phyloP scores from a whole-genome alignment of 805 yeast species.

The Candida boidinii region DNA sequence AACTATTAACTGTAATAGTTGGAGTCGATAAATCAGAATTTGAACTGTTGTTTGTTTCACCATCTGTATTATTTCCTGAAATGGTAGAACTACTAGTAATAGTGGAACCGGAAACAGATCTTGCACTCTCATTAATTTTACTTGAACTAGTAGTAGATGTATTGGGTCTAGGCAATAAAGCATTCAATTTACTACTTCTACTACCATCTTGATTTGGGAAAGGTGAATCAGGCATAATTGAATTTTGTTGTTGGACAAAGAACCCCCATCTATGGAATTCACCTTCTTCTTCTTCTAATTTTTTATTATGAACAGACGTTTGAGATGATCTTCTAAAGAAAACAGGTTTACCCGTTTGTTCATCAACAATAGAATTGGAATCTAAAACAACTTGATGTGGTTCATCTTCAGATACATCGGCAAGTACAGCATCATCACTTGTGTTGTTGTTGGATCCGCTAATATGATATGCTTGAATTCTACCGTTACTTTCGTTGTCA shows the following conservation, averaged over 20 bases:
- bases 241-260: constrained; percentile 56
- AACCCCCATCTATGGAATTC: constrained; percentile 83
- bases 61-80: no score
- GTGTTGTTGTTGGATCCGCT: neutral
- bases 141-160: no score
- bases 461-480: neutral
- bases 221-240: constrained; percentile 20
- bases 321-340: constrained; percentile 56
- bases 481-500: constrained; percentile 17
- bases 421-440: constrained; percentile 1
- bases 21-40: constrained; percentile 1
- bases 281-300: constrained; percentile 87
- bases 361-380: constrained; percentile 52
- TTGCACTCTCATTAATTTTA: no score
- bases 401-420: constrained; percentile 20
- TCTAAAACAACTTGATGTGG: constrained; percentile 74
- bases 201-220: no score
- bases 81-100: no score
- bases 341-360: constrained; percentile 64
- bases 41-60: no score
- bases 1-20: neutral
- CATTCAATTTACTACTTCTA: neutral
- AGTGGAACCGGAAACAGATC: no score
- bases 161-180: neutral
- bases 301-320: constrained; percentile 59